Evolutionary conservation across 2,329 filamentous ascomycete species (phyloP), one percentile per base, ranked within the genome.

Genomic region (Plenodomus biglobosus): DNA sequence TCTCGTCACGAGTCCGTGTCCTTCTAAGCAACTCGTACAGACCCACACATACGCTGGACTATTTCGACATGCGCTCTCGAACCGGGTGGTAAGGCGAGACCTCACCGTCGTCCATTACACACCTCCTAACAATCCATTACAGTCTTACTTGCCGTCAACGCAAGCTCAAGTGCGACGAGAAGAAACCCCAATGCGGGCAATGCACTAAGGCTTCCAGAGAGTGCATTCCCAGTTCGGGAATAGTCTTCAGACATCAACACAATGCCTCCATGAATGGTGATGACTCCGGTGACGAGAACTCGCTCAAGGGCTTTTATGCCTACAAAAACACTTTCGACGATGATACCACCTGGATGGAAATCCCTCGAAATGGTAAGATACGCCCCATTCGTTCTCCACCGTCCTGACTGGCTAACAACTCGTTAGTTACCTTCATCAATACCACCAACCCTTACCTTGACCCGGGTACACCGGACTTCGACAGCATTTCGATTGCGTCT

Each of bases 181-280:
- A 78, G 64, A 82, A 81, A 55, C 83, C 83, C 10, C 68, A 78
- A 32, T 86, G 83, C 62, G 77, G 80, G 27, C 82, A 85, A 66
- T 86, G 83, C 67, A 73, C 73, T 61, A 83, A 84, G 66, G 83
- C 81, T 4, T 78, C 77, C 40, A 76, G 83, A 58, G 77, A 83
- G 68, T 86, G 83, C 67, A 73, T 81, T 38, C 80, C 80, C 19
- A 83, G 80, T 61, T 81, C 82, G 53, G 83, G 82, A 42, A 79
- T 86, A 58, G 81, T 85, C 38, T 87, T 86, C 61, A 80, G 84
- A 46, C 84, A 87, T 67, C 83, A 86, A 62, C 84, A 86, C 69
- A 86, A 86, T 77, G 83, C 83, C 22, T 85, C 82, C 17, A 84
- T 86, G 82, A 86, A 85, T 50, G 78, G 79, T 40, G 71, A 72